phyloP scores from a whole-genome alignment of 2,329 filamentous ascomycete genomes.

The Trichoderma endophyticum region DNA sequence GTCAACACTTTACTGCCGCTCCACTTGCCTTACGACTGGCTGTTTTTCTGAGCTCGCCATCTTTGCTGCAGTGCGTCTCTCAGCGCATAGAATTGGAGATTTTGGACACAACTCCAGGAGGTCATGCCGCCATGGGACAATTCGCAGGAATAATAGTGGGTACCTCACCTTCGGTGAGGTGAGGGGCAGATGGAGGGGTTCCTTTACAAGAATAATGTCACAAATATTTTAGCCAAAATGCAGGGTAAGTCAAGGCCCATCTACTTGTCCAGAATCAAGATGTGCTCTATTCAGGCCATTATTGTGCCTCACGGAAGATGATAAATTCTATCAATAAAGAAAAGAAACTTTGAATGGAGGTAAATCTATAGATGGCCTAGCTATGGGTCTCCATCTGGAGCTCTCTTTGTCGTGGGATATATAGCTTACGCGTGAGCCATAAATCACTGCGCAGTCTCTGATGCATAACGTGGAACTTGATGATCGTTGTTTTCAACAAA shows the following conservation, averaged over 20 bases:
- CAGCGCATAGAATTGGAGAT: slow-evolving; percentile 1
- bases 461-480: neutral
- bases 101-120: slow-evolving; percentile 25
- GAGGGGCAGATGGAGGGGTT: slow-evolving; percentile 29
- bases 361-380: neutral
- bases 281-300: neutral
- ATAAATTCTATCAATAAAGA: neutral
- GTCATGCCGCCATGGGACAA: slow-evolving; percentile 24
- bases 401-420: neutral
- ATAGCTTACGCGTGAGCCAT: neutral
- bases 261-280: neutral
- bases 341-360: neutral
- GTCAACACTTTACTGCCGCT: neutral
- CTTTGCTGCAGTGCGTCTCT: slow-evolving; percentile 25
- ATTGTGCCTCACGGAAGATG: neutral
- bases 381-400: neutral
- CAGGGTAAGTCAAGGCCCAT: neutral
- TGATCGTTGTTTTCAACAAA: neutral
- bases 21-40: slow-evolving; percentile 33
- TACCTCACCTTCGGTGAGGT: slow-evolving; percentile 27
- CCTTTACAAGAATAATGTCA: slow-evolving; percentile 14
- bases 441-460: neutral
- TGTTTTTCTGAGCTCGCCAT: slow-evolving; percentile 44
- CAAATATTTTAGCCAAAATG: neutral
- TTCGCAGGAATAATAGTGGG: slow-evolving; percentile 25